Evolutionary conservation across 345 rosid genomes (phyloP), one percentile per base, ranked within the genome.

Genomic region (Kernera saxatilis): DNA sequence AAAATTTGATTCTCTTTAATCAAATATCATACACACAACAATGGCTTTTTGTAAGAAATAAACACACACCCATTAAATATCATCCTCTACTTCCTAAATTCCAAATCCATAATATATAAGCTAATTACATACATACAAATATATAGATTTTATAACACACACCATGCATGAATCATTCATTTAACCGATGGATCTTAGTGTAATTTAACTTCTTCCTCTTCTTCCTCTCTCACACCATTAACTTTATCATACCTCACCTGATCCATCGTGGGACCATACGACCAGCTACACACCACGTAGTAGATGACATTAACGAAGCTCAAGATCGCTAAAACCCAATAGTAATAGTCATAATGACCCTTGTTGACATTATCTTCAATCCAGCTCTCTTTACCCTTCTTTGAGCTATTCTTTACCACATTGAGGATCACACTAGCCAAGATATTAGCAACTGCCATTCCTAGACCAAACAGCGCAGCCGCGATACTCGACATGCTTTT

Each of bases 401-500:
- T 80, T 5, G 83, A 78, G 22, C 89, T 85, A 17, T 43, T 41
- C 49, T 86, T 77, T 5, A 82, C 77, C 1, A 33, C 60, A 21
- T 78, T 85, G 26, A 89, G 74, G 26, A 92, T 73, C 48, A 80
- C 78, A 74, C 88, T 88, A 7, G 92, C 87, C 35, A 89, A 60
- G 39, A 86, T 57, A 80, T 77, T 85, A 9, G 92, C 90, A 48
- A 82, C 85, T 0, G 92, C 96, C 81, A 80, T 66, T 55, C 89
- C 96, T n/a, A 90, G 68, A 53, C 89, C 87, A 12, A 80, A 84
- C 37, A 92, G 40, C 4, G 84, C 67, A 22, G 91, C 75, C 2
- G 96, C 96, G 0, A 92, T 82, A 35, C 88, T 87, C 2, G 96
- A 85, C 96, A 92, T 89, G 60, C 82, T 80, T 72, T 85, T 86